Evolutionary conservation across 768 basidiomycete species (phyloP).

Genomic region (Boletus rex-veris): DNA sequence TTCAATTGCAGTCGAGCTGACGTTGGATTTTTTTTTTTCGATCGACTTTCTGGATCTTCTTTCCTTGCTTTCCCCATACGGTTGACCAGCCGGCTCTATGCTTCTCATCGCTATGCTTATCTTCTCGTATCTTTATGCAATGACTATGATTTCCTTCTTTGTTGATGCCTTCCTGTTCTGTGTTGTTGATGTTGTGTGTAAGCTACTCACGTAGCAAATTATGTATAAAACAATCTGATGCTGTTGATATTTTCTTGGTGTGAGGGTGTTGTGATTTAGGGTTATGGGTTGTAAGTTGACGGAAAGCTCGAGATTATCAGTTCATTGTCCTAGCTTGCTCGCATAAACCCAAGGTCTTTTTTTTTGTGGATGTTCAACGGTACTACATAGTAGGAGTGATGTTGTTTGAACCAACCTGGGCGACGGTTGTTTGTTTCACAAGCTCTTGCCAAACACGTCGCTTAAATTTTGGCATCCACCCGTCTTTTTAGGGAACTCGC

Average conservation of each 20-base stretch:
- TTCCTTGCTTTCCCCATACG: not conserved
- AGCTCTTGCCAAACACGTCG: conserved; percentile 33
- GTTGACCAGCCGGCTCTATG: not conserved
- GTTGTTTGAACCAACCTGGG: no score
- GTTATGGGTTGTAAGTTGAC: no score
- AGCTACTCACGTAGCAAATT: not conserved
- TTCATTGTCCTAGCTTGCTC: no score
- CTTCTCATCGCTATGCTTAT: no score
- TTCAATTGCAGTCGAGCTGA: conserved; percentile 17
- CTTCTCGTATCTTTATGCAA: not conserved
- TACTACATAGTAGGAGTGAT: no score
- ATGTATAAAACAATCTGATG: no score
- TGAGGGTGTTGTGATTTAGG: no score
- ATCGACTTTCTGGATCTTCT: not conserved
- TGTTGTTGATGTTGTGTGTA: no score
- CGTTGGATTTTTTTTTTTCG: not conserved
- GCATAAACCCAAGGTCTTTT: no score
- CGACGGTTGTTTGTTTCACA: conserved; percentile 28
- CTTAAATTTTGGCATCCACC: conserved; percentile 22
- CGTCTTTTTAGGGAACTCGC: not conserved
- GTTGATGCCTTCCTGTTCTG: not conserved
- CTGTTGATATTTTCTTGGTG: no score
- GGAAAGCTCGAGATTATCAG: no score
- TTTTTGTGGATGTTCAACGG: no score
- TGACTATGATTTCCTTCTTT: conserved; percentile 1